These are phyloP conservation scores for Arthrobotrys sinensis DNA, from an alignment of 2,329 filamentous ascomycete species.

Conservation along the genomic window DNA sequence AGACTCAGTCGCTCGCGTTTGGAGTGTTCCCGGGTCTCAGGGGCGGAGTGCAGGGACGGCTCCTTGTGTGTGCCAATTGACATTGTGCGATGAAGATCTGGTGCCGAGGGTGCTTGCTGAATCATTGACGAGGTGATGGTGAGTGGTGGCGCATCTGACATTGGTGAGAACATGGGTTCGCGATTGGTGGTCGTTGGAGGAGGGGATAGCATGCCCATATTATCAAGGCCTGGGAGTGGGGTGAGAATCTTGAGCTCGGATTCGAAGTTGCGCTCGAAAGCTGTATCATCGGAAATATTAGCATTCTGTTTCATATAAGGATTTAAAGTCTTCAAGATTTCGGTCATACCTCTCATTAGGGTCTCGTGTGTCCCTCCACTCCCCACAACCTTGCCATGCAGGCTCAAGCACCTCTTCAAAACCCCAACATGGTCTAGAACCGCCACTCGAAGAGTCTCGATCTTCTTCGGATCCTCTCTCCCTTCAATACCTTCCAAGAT, in stretches of 20 bases:
- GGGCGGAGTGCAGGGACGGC: constrained; percentile 53
- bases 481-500: constrained; percentile 70
- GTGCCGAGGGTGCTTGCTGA: constrained; percentile 54
- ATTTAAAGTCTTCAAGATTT: neutral
- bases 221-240: constrained; percentile 70
- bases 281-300: constrained; percentile 66
- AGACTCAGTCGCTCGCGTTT: constrained; percentile 53
- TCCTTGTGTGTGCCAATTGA: constrained; percentile 50
- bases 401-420: constrained; percentile 83
- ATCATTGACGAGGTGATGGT: constrained; percentile 60
- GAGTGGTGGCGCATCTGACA: constrained; percentile 53
- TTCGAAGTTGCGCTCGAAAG: constrained; percentile 76
- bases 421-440: constrained; percentile 90
- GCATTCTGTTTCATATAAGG: constrained; percentile 59
- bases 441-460: constrained; percentile 86
- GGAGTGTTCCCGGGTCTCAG: constrained; percentile 53
- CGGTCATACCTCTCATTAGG: constrained; percentile 76
- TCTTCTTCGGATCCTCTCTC: constrained; percentile 72
- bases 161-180: constrained; percentile 47
- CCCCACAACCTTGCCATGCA: constrained; percentile 75
- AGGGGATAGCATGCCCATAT: constrained; percentile 66
- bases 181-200: constrained; percentile 61
- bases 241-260: constrained; percentile 77
- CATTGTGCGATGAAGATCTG: constrained; percentile 55
- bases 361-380: constrained; percentile 74